A percentile compares a stretch with the other conserved stretches of the same genome.
Conservation (phyloP, 2,329 filamentous ascomycete genomes). For the Paecilomyces fulvus region DNA sequence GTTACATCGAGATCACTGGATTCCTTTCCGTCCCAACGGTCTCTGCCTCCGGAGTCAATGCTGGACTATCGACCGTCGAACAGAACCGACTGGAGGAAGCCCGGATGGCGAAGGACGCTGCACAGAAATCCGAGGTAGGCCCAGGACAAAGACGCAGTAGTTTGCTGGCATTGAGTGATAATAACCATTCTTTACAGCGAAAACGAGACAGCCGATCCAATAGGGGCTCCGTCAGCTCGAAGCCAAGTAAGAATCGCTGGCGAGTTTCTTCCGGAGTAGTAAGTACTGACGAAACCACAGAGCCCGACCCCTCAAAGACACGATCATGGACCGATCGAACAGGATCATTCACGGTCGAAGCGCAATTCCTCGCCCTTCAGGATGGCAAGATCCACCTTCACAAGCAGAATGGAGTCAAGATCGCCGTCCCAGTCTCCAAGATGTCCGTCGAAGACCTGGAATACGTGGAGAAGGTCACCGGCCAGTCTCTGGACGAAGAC, state of each 20-base stretch:
- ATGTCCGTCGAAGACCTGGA: slow-evolving; percentile 95
- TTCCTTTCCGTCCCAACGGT: slow-evolving; percentile 45
- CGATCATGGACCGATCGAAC: slow-evolving; percentile 92
- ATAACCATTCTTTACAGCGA: slow-evolving; percentile 66
- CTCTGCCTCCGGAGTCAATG: slow-evolving; percentile 47
- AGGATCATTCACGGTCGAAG: slow-evolving; percentile 94
- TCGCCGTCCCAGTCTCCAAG: slow-evolving; percentile 87
- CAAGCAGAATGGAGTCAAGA: slow-evolving; percentile 97
- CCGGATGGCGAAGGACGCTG: slow-evolving; percentile 69
- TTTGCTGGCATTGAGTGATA: slow-evolving; percentile 57
- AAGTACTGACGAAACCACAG: slow-evolving; percentile 34
- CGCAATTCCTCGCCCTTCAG: slow-evolving; percentile 87
- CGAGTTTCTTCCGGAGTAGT: neutral
- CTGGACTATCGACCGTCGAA: slow-evolving; percentile 61
- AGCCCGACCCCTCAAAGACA: slow-evolving; percentile 74
- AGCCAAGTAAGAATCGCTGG: slow-evolving; percentile 56
- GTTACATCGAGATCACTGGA: slow-evolving; percentile 84
- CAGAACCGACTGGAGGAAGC: slow-evolving; percentile 74
- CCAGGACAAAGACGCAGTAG: slow-evolving; percentile 70
- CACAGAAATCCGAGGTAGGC: slow-evolving; percentile 66
- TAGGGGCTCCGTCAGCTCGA: slow-evolving; percentile 48
- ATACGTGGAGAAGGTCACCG: slow-evolving; percentile 84
- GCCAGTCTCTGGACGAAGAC: slow-evolving; percentile 80
- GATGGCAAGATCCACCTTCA: slow-evolving; percentile 97
- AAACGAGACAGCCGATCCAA: slow-evolving; percentile 60